Evolutionary conservation across 2,329 filamentous ascomycete species (phyloP), one percentile per base, ranked within the genome.

Genomic region (Aspergillus brunneoviolaceus): DNA sequence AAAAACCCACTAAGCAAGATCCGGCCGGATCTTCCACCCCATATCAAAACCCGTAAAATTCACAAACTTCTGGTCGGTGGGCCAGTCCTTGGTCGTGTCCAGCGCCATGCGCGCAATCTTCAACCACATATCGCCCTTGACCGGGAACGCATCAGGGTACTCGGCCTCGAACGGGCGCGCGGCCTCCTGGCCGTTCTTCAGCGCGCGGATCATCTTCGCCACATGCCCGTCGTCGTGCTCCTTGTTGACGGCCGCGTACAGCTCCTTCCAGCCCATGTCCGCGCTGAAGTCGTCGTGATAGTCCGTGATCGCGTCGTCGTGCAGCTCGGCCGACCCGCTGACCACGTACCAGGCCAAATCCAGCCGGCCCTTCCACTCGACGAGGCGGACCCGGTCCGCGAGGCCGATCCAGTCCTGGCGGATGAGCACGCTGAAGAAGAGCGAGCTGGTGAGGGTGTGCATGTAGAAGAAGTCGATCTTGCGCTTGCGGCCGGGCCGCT

Each of bases 391-490:
- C 5, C 35, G 47, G 33, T 58, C 55, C 16, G 4, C 21, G 14
- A 51, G 11, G 6, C 16, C 19, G 16, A 60, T 50, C 50, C 55
- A 60, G 21, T 31, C 21, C 31, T 54, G 55, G 1, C 33, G n/a
- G 4, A 14, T 19, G 4, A 60, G 31, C 23, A 58, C 50, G 11
- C 45, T 55, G 33, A 60, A 47, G 11, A 60, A 55, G 25, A 60
- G 14, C 16, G 49, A 49, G 51, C 55, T 58, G 16, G 55, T 60
- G 10, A 60, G 49, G 0, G 39, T 49, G 14, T 60, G 59, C 50
- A 60, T 60, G 54, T 49, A 60, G 47, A 60, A 60, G 27, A 60
- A 60, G 33, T 60, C 59, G 12, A 60, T 48, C 55, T 60, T 60
- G 6, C 21, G 29, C 50, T 7, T 23, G 14, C 25, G 45, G 16